Percentiles rank a stretch among this genome's conserved stretches.
Evolutionary conservation across 805 yeast genomes (phyloP).

Genomic region (Zygotorulaspora florentina): DNA sequence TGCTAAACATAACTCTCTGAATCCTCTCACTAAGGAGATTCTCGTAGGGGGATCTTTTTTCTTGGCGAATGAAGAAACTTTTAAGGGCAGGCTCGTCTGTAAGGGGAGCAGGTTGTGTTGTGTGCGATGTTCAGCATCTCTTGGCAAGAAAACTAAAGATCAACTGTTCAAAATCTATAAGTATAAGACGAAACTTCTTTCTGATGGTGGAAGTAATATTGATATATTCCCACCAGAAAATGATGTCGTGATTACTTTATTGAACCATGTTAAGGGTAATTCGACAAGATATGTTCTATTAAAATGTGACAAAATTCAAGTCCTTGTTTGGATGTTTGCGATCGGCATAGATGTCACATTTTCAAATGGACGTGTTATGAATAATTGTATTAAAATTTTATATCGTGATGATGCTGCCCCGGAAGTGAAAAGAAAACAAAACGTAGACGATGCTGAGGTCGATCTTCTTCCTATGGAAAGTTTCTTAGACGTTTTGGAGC

Average conservation of each 20-base stretch:
- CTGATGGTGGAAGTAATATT: not conserved
- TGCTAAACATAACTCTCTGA: slow-evolving; percentile 19
- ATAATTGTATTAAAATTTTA: slow-evolving; percentile 26
- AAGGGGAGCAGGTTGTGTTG: slow-evolving; percentile 13
- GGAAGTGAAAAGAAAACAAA: slow-evolving; percentile 10
- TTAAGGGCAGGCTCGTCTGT: slow-evolving; percentile 2
- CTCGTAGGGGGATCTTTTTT: slow-evolving; percentile 29
- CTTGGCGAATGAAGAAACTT: slow-evolving; percentile 13
- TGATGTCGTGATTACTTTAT: slow-evolving; percentile 21
- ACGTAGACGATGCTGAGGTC: slow-evolving; percentile 19
- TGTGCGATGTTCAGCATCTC: slow-evolving; percentile 12
- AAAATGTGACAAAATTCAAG: slow-evolving; percentile 6
- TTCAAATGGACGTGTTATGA: slow-evolving; percentile 4
- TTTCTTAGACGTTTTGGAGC: slow-evolving; percentile 14
- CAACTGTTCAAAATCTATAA: slow-evolving; percentile 23
- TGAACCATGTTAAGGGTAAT: slow-evolving; percentile 21
- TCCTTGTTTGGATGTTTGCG: slow-evolving; percentile 30
- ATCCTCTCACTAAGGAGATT: slow-evolving; percentile 26
- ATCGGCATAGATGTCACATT: slow-evolving; percentile 21
- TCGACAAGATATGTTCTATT: slow-evolving; percentile 25
- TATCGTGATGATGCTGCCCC: slow-evolving; percentile 14
- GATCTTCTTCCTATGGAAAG: slow-evolving; percentile 14
- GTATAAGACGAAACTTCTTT: slow-evolving; percentile 22
- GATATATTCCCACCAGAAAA: slow-evolving; percentile 18
- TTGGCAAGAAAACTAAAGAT: slow-evolving; percentile 24